Evolutionary conservation across 129 eudicot genomes (phyloP).

Genomic region (Deinandra increscens): DNA sequence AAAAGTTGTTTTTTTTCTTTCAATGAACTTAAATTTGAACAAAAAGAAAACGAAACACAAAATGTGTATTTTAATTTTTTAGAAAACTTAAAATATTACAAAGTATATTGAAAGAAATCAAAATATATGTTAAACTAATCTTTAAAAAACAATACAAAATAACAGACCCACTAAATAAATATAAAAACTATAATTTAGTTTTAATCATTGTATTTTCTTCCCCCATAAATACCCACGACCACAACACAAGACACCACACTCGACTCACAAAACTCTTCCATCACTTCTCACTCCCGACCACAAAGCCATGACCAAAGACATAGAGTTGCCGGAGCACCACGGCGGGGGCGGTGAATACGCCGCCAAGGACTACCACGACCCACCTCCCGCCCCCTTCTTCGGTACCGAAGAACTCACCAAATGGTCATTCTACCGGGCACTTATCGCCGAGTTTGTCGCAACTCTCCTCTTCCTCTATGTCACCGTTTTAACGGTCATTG

Average conservation of each 20-base stretch:
- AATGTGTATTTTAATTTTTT: too few species aligned
- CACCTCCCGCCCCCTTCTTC: constrained; percentile 3
- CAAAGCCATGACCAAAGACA: constrained; percentile 11
- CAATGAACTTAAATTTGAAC: too few species aligned
- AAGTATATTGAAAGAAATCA: too few species aligned
- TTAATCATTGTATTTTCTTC: not conserved
- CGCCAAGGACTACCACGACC: constrained; percentile 20
- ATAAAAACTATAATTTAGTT: too few species aligned
- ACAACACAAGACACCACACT: constrained; percentile 2
- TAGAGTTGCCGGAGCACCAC: constrained; percentile 6
- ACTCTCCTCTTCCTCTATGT: constrained; percentile 14
- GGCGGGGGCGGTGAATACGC: constrained; percentile 1
- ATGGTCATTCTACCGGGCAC: constrained; percentile 9
- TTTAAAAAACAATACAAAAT: too few species aligned
- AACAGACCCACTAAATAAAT: too few species aligned
- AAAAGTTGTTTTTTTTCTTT: too few species aligned
- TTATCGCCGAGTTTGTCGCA: constrained; percentile 10
- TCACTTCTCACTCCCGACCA: not conserved
- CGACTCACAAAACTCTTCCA: not conserved
- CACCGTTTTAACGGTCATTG: constrained; percentile 6
- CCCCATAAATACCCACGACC: constrained; percentile 9
- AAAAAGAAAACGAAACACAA: too few species aligned
- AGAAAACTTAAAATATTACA: too few species aligned
- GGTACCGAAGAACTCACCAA: constrained; percentile 6
- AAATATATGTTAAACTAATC: too few species aligned